Percentiles rank a stretch among this genome's conserved stretches.
Evolutionary conservation across 208 protist genomes (phyloP).

Genomic region (Crithidia thermophila): DNA sequence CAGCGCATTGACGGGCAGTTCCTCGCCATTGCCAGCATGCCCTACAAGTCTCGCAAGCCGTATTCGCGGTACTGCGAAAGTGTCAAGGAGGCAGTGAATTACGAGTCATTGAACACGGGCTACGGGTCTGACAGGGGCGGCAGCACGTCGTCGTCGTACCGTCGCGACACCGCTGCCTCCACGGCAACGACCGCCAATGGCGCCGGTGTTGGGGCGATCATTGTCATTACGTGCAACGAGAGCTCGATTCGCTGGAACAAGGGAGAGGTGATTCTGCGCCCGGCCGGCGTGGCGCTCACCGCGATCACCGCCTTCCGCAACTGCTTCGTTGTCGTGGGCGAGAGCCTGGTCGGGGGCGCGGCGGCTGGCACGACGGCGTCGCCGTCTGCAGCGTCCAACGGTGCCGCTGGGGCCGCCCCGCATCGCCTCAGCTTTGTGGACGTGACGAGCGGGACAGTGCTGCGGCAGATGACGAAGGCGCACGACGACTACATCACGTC

Average conservation of each 20-base stretch:
- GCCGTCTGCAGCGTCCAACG: background rate
- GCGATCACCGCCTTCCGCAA: constrained; percentile 71
- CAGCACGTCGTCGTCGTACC: constrained; percentile 4
- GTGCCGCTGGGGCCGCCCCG: background rate
- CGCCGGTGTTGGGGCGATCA: constrained; percentile 27
- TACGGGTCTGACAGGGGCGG: no score
- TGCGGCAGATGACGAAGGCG: constrained; percentile 44
- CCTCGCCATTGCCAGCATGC: constrained; percentile 60
- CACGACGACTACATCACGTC: constrained; percentile 83
- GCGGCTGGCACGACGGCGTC: background rate
- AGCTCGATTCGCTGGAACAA: constrained; percentile 58
- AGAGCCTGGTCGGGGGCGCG: constrained; percentile 30
- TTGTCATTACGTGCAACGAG: constrained; percentile 67
- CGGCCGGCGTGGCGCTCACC: constrained; percentile 51
- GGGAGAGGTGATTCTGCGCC: constrained; percentile 57
- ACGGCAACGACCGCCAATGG: background rate
- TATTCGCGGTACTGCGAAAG: constrained; percentile 33
- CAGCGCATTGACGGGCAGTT: constrained; percentile 57
- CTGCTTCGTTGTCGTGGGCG: constrained; percentile 56
- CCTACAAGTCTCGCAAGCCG: constrained; percentile 34
- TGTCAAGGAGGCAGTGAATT: no score
- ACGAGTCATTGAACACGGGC: no score
- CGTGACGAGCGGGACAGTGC: constrained; percentile 38
- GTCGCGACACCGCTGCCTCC: no score
- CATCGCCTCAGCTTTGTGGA: constrained; percentile 34